A percentile compares a stretch with the other conserved stretches of the same genome.
Evolutionary conservation across 441 rosid genomes (phyloP).

Genomic region (Adansonia rubrostipa): DNA sequence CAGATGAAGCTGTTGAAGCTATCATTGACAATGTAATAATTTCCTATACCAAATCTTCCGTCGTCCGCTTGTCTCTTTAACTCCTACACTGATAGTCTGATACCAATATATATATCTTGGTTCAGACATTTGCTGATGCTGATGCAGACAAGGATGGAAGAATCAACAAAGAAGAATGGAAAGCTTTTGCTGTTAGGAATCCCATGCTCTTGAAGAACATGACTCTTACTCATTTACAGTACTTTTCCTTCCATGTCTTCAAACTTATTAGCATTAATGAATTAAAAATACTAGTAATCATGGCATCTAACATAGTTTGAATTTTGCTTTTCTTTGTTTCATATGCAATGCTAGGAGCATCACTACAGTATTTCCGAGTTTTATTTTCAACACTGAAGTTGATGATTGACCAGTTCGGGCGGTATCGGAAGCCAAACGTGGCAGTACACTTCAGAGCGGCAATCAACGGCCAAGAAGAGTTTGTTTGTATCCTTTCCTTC

Average conservation of each 20-base stretch:
- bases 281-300: background rate
- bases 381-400: slow-evolving; percentile 47
- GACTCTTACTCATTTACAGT: slow-evolving; percentile 86
- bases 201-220: slow-evolving; percentile 75
- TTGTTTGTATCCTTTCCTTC: background rate
- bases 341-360: slow-evolving; percentile 36
- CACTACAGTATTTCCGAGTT: slow-evolving; percentile 42
- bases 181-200: slow-evolving; percentile 52
- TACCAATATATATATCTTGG: background rate
- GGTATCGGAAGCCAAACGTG: no score
- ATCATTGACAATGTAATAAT: slow-evolving; percentile 62
- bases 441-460: background rate
- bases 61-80: background rate
- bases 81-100: background rate
- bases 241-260: slow-evolving; percentile 17
- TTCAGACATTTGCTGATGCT: slow-evolving; percentile 84
- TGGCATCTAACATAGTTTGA: background rate
- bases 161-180: slow-evolving; percentile 77
- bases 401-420: slow-evolving; percentile 28
- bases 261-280: background rate
- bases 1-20: slow-evolving; percentile 59
- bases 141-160: slow-evolving; percentile 72
- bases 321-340: background rate
- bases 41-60: slow-evolving; percentile 12
- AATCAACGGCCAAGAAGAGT: background rate